phyloP scores from a whole-genome alignment of 768 basidiomycete genomes.

The Clathrus columnatus region DNA sequence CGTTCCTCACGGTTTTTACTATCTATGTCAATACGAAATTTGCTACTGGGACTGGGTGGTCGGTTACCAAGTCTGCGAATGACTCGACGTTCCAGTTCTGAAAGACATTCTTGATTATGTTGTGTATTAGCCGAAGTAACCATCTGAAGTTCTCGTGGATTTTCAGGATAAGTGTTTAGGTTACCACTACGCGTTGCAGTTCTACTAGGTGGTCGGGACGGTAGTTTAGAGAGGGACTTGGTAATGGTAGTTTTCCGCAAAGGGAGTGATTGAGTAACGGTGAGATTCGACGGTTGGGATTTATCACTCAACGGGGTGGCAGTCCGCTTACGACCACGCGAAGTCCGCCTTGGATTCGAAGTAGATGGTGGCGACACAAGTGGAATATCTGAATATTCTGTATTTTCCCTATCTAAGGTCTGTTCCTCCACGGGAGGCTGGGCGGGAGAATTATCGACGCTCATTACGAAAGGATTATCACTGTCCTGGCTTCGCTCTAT shows the following conservation, averaged over 20 bases:
- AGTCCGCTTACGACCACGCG: neutral
- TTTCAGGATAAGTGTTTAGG: constrained; percentile 50
- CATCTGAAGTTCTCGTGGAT: constrained; percentile 60
- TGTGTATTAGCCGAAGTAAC: constrained; percentile 66
- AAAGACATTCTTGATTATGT: constrained; percentile 61
- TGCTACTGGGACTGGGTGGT: constrained; percentile 74
- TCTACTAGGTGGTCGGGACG: constrained; percentile 38
- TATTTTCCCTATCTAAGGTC: neutral
- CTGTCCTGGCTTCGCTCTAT: too few relatives aligned
- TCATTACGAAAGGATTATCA: neutral
- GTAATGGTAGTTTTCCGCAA: constrained; percentile 10
- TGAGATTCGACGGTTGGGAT: neutral
- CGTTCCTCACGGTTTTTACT: constrained; percentile 56
- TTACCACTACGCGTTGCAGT: constrained; percentile 23
- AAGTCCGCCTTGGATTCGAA: constrained; percentile 2
- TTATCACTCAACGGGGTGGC: neutral
- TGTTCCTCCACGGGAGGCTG: neutral
- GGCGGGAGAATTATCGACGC: neutral
- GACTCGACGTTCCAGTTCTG: constrained; percentile 59
- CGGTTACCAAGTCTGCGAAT: constrained; percentile 59
- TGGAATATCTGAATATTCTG: too few relatives aligned
- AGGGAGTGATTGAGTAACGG: neutral
- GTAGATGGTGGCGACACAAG: neutral
- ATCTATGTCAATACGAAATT: constrained; percentile 59
- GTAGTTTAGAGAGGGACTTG: constrained; percentile 20